phyloP scores from a whole-genome alignment of 352 stramenopile genomes.

The Aphanomyces invadans region DNA sequence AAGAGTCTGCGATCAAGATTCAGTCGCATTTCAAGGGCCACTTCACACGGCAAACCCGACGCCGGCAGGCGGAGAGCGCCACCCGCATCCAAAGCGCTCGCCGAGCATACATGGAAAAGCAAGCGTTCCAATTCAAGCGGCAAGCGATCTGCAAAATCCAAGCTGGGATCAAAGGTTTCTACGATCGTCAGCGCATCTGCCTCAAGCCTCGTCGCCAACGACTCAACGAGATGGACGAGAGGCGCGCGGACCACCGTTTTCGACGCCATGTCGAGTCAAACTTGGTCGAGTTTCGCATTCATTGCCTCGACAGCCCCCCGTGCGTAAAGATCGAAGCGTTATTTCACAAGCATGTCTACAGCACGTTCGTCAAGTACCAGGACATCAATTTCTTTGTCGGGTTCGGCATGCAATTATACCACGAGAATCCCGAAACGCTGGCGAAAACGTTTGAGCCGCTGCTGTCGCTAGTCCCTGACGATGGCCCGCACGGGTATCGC shows the following conservation, averaged over 20 bases:
- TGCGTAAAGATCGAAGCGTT: constrained; percentile 22
- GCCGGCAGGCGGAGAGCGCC: neutral
- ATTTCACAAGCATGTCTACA: constrained; percentile 3
- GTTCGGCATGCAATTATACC: constrained; percentile 4
- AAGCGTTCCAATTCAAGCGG: neutral
- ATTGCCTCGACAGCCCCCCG: constrained; percentile 12
- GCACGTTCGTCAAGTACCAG: constrained; percentile 17
- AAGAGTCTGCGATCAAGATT: constrained; percentile 2
- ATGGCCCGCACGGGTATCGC: neutral
- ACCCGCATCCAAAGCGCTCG: neutral
- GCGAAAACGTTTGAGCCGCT: constrained; percentile 15
- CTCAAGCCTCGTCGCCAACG: neutral
- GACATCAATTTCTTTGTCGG: constrained; percentile 16
- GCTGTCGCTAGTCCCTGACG: neutral
- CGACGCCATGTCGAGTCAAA: neutral
- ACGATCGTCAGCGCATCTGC: constrained; percentile 1
- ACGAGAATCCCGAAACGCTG: constrained; percentile 9
- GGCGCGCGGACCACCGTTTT: constrained; percentile 6
- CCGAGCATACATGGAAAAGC: neutral
- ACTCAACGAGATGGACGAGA: constrained; percentile 6
- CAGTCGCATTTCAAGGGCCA: constrained; percentile 7
- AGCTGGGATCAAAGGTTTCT: constrained; percentile 6
- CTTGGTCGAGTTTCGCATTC: constrained; percentile 23
- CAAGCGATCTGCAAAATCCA: constrained; percentile 20
- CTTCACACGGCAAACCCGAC: neutral